Base-by-base conservation (phyloP, 441 rosid genomes). In the Jatropha podagrica region DNA sequence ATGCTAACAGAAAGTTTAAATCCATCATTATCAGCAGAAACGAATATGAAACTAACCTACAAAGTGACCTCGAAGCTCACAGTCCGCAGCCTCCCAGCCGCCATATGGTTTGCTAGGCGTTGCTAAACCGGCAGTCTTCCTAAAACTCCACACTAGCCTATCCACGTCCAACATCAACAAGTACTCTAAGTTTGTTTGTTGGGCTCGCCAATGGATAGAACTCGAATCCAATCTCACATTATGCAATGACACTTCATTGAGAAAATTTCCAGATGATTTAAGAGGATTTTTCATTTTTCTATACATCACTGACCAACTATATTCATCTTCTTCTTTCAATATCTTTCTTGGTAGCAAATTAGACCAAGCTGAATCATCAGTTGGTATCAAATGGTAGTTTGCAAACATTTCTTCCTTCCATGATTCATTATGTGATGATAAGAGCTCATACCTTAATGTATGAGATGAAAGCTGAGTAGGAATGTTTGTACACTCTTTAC, bases 1-100 rank as follows among this genome's bases (percentile, higher is more conserved):
- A 66, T 13, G n/a, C 13, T 9, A 40, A 60, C 18, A 38, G n/a
- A 56, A 40, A 38, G 63, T 23, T 32, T 14, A 68, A 49, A 62
- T 27, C 20, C n/a, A 23, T 5, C 7, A 61, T 15, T 26, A 27
- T 42, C 15, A 55, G 32, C 64, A 58, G 52, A 71, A 65, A n/a
- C 65, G 56, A 46, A 65, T 75, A 78, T 26, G 54, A 65, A 76
- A 76, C 85, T 81, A 68, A 96, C 99, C 97, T 1, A 92, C 97
- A 68, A 96, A 93, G 84, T 96, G 99, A 27, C 98, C 99, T 5
- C 99, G 90, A 74, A 93, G 94, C 85, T 96, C 97, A 14, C 32
- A 14, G 37, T 61, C 74, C 0, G 97, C 88, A 1, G 27, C 84
- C 81, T 96, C 98, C 98, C 99, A 96, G 4, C 98, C 97, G 60